A percentile compares a stretch with the other conserved stretches of the same genome.
These are phyloP conservation scores for Cladosporium sp. DNA, from an alignment of 2,329 filamentous ascomycete genomes.

Conservation along the genomic window DNA sequence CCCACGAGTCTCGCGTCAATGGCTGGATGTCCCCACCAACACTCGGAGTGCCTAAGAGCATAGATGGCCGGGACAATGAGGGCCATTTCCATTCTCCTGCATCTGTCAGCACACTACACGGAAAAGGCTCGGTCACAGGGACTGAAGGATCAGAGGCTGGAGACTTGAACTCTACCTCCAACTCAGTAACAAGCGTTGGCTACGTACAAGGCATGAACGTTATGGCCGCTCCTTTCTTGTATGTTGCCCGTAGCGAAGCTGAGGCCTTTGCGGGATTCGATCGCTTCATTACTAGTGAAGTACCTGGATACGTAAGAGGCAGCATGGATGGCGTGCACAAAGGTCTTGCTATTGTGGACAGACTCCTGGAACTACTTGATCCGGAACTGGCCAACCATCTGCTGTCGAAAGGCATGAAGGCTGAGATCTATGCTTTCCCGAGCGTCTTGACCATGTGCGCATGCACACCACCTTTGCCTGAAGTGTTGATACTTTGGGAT, in stretches of 20 bases:
- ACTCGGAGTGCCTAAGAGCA: constrained; percentile 45
- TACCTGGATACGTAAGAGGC: constrained; percentile 88
- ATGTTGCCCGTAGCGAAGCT: constrained; percentile 87
- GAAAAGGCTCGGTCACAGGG: constrained; percentile 43
- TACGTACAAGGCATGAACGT: constrained; percentile 99
- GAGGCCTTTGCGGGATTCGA: constrained; percentile 93
- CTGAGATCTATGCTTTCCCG: constrained; percentile 94
- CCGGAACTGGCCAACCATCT: constrained; percentile 81
- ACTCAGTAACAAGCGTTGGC: constrained; percentile 62
- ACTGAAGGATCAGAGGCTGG: constrained; percentile 62
- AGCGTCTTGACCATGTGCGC: constrained; percentile 92
- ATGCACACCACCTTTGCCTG: constrained; percentile 89
- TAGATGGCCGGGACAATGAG: constrained; percentile 42
- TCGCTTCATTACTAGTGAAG: constrained; percentile 79
- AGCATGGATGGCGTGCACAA: constrained; percentile 97
- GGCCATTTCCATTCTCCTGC: constrained; percentile 36
- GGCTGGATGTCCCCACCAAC: constrained; percentile 49
- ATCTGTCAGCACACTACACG: constrained; percentile 31
- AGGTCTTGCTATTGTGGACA: constrained; percentile 85
- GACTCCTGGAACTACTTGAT: constrained; percentile 86
- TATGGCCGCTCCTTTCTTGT: constrained; percentile 89
- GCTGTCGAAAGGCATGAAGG: constrained; percentile 79
- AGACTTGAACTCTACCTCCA: constrained; percentile 20
- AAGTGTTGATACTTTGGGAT: constrained; percentile 92
- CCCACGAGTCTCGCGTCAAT: constrained; percentile 56